Base-by-base conservation (phyloP, 179 eudicot genomes). In the Beta macrorhiza region DNA sequence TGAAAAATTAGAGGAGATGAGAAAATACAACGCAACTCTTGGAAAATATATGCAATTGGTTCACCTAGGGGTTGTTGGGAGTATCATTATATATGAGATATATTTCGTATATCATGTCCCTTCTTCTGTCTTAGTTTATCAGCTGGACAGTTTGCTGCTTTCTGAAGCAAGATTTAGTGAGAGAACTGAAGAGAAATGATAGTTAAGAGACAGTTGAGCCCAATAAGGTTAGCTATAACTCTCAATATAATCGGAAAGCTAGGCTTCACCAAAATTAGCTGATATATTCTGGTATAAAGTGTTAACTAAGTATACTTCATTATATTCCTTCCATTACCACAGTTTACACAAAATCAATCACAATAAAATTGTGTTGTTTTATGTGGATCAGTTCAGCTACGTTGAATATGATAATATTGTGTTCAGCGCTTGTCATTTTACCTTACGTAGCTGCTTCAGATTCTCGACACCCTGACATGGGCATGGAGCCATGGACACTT, bases 31-130 rank as follows among this genome's bases (percentile, higher is more conserved):
- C 0, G 20, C 4, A 14, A 16, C 5, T 15, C 55, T 64, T 44
- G 51, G 44, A 58, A 42, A 72, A 70, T 80, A 74, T 80, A 52
- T 53, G 72, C 16, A 16, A 37, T 62, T 65, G 61, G 8, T 32
- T 32, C 59, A 74, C 53, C 56, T 29, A 78, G n/a, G 67, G 73
- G 74, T 53, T 73, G 83, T 80, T 73, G 74, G 83, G 74, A 63
- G 37, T 74, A 6, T 74, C 78, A 53, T 80, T 37, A 37, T 73
- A 74, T 64, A 80, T 80, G 52, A 37, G 78, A 80, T 74, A 80
- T 74, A 51, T 52, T 74, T 63, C 77, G 49, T 16, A 32, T 17
- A 2, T 37, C 55, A 74, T 72, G 44, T 74, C 16, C 37, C 12
- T 10, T 12, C 53, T 56, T 20, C 22, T 62, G 4, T 32, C 51